These are phyloP conservation scores for Solanum pinnatisectum DNA, from an alignment of 257 asterid genomes.

Conservation along the genomic window DNA sequence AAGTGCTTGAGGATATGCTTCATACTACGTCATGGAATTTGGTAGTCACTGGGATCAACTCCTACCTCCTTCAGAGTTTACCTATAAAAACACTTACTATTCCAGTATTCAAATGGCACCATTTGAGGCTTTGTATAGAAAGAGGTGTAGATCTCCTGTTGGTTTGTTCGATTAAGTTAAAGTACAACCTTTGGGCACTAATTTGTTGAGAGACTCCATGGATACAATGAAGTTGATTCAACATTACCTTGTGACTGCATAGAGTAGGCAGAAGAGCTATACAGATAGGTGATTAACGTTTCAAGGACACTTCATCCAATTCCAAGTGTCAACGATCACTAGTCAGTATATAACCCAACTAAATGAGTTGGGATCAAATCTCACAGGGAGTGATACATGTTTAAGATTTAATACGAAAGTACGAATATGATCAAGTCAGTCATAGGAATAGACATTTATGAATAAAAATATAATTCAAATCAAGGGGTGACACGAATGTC, in stretches of 20 bases:
- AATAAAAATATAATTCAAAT: too few species aligned
- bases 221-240: background rate
- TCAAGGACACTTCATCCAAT: too few species aligned
- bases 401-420: too few species aligned
- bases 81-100: background rate
- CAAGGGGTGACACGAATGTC: too few species aligned
- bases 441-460: too few species aligned
- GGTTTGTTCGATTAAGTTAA: background rate
- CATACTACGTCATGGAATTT: background rate
- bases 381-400: too few species aligned
- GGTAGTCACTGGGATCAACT: background rate
- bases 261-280: background rate
- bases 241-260: background rate
- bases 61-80: background rate
- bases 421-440: too few species aligned
- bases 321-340: too few species aligned
- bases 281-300: background rate
- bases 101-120: background rate
- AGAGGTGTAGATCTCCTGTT: background rate
- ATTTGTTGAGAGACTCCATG: background rate
- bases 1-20: too few species aligned
- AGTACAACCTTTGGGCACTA: background rate
- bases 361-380: too few species aligned
- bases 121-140: background rate
- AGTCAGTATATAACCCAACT: too few species aligned